Evolutionary conservation across 495 filamentous ascomycete genomes (phyloP).

Genomic region (Penicillium maclennaniae): DNA sequence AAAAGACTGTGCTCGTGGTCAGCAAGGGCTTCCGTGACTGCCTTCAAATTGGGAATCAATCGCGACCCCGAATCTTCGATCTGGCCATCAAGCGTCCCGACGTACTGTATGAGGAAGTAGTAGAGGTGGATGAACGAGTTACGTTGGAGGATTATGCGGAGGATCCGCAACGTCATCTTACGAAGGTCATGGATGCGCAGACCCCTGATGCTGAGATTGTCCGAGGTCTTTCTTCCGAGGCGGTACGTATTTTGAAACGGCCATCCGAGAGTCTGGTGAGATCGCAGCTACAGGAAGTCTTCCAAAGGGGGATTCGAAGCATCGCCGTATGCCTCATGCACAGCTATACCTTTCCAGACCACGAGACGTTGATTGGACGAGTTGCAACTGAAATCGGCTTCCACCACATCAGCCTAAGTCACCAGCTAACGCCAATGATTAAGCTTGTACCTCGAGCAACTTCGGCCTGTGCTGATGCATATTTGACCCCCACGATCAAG

Average conservation of each 20-base stretch:
- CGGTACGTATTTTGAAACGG: slow-evolving; percentile 38
- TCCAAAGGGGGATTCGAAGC: slow-evolving; percentile 34
- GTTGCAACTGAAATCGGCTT: slow-evolving; percentile 36
- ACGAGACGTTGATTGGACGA: slow-evolving; percentile 26
- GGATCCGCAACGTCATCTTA: slow-evolving; percentile 22
- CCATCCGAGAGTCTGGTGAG: slow-evolving; percentile 22
- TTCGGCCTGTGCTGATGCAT: slow-evolving; percentile 86
- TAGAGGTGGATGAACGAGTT: slow-evolving; percentile 75
- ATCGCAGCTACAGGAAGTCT: slow-evolving; percentile 33
- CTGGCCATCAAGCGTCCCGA: slow-evolving; percentile 68
- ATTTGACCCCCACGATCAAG: slow-evolving; percentile 85
- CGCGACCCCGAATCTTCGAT: slow-evolving; percentile 70
- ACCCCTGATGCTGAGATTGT: slow-evolving; percentile 12
- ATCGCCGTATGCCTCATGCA: slow-evolving; percentile 48
- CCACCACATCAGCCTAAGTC: slow-evolving; percentile 50
- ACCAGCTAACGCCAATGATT: slow-evolving; percentile 74
- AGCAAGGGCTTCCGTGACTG: slow-evolving; percentile 87
- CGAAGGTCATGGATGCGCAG: slow-evolving; percentile 7
- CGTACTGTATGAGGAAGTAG: slow-evolving; percentile 63
- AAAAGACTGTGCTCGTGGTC: slow-evolving; percentile 78
- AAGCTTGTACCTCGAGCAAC: slow-evolving; percentile 65
- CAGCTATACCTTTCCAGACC: slow-evolving; percentile 46
- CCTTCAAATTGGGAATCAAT: slow-evolving; percentile 75
- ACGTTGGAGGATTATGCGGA: slow-evolving; percentile 62
- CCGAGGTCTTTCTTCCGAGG: slow-evolving; percentile 30